Base-by-base conservation (phyloP, 495 filamentous ascomycete species). In the Aspergillus olivimuriae region DNA sequence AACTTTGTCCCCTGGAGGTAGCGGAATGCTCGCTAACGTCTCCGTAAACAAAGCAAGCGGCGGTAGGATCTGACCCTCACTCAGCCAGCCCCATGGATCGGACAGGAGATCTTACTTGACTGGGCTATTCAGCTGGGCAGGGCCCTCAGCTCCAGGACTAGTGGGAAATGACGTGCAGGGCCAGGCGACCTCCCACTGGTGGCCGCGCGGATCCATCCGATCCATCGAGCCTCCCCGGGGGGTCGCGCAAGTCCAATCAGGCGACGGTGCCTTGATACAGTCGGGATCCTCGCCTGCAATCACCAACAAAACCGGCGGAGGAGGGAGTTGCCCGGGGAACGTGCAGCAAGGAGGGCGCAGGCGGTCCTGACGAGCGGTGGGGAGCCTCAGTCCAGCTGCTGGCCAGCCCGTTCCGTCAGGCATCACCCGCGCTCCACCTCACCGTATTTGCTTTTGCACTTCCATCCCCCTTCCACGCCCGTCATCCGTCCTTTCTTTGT, bases 241-340 rank as follows among this genome's bases (percentile, higher is more conserved):
- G 4, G n/a, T n/a, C n/a, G n/a, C 20, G 38, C 6, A 24, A 41
- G 6, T 21, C 43, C 20, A 33, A 37, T 44, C 30, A 32, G 36
- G 17, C 17, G 11, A 19, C 41, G 15, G 39, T 43, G 34, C 45
- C 43, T 43, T 30, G 21, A 53, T 53, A 15, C 19, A 41, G 18
- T 42, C 37, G 37, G 40, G n/a, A 36, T 34, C 37, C 21, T 6
- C 9, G 30, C 34, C 30, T 21, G 20, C 12, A 24, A n/a, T 23
- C 41, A 44, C 41, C 41, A 28, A 28, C 47, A 52, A 56, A 38
- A n/a, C n/a, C n/a, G n/a, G n/a, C n/a, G n/a, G 35, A 31, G 23
- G 50, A 53, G 51, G 49, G 53, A 64, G 65, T 68, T 68, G 56
- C 61, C 42, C 19, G 45, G 53, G 59, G 53, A 68, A 68, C 65